Evolutionary conservation across 805 yeast species (phyloP).

Genomic region (Ogataea nonfermentans): DNA sequence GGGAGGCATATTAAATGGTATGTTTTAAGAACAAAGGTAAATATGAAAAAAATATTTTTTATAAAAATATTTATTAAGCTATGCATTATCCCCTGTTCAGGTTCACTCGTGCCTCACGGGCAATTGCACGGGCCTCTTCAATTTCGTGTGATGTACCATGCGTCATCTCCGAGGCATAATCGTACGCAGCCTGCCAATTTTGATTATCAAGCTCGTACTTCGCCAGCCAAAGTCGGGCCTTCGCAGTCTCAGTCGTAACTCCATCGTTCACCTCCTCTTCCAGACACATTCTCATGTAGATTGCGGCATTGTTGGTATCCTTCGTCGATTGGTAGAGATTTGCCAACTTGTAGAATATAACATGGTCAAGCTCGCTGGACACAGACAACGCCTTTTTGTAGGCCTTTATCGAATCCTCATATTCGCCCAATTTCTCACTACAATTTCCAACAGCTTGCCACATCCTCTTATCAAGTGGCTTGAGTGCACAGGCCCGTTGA

Average conservation of each 20-base stretch:
- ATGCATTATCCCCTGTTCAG: conserved; percentile 28
- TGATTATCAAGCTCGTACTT: conserved; percentile 54
- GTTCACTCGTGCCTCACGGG: conserved; percentile 69
- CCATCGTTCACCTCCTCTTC: conserved; percentile 66
- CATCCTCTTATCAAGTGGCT: conserved; percentile 88
- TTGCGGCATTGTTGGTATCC: conserved; percentile 51
- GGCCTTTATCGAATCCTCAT: conserved; percentile 72
- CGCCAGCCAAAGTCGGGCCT: conserved; percentile 87
- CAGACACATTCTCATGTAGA: conserved; percentile 65
- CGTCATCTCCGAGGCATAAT: conserved; percentile 66
- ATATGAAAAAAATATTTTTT: conserved; percentile 2
- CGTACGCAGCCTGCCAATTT: conserved; percentile 67
- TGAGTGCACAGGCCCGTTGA: conserved; percentile 84
- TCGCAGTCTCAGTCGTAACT: conserved; percentile 67
- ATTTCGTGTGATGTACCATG: conserved; percentile 80
- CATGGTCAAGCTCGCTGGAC: conserved; percentile 48
- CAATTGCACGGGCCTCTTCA: conserved; percentile 84
- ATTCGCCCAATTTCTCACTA: conserved; percentile 72
- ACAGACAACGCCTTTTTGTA: conserved; percentile 72
- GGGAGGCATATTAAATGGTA: conserved; percentile 13
- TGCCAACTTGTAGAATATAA: conserved; percentile 66
- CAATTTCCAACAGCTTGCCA: conserved; percentile 96
- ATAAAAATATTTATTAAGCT: conserved; percentile 4
- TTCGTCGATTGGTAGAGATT: conserved; percentile 56
- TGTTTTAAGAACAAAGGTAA: neutral